A percentile compares a stretch with the other conserved stretches of the same genome.
Evolutionary conservation across 495 filamentous ascomycete species (phyloP).

Genomic region (Penicillium herquei): DNA sequence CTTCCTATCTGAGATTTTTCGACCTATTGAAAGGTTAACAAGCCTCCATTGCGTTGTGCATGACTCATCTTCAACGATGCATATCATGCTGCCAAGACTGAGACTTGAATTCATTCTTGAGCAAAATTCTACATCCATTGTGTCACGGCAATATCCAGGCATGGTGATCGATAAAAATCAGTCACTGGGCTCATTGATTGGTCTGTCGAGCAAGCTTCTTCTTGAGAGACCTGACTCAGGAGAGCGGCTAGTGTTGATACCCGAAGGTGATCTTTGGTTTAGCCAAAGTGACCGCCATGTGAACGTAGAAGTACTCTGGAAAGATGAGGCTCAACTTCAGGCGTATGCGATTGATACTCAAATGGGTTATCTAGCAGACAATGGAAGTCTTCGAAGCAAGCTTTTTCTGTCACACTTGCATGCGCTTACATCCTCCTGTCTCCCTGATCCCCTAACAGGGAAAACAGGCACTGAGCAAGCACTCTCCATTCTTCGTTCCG

Average conservation of each 20-base stretch:
- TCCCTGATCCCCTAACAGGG: constrained; percentile 56
- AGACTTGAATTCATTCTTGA: constrained; percentile 49
- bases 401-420: constrained; percentile 57
- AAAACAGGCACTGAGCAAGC: constrained; percentile 63
- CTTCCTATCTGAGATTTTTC: constrained; percentile 31
- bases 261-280: constrained; percentile 31
- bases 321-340: constrained; percentile 20
- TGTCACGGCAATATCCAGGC: constrained; percentile 52
- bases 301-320: constrained; percentile 32
- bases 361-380: constrained; percentile 49
- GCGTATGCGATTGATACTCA: constrained; percentile 50
- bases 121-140: constrained; percentile 24
- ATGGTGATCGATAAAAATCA: constrained; percentile 55
- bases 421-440: constrained; percentile 57
- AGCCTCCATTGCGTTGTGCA: constrained; percentile 32
- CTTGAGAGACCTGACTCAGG: constrained; percentile 26
- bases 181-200: constrained; percentile 48
- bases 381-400: constrained; percentile 53
- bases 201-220: constrained; percentile 54
- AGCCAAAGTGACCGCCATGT: constrained; percentile 33
- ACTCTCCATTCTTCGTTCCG: constrained; percentile 47
- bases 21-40: constrained; percentile 28
- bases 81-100: constrained; percentile 48
- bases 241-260: constrained; percentile 49
- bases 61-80: constrained; percentile 15